phyloP scores from a whole-genome alignment of 139 green algal genomes.

The Mesotaenium endlicherianum region DNA sequence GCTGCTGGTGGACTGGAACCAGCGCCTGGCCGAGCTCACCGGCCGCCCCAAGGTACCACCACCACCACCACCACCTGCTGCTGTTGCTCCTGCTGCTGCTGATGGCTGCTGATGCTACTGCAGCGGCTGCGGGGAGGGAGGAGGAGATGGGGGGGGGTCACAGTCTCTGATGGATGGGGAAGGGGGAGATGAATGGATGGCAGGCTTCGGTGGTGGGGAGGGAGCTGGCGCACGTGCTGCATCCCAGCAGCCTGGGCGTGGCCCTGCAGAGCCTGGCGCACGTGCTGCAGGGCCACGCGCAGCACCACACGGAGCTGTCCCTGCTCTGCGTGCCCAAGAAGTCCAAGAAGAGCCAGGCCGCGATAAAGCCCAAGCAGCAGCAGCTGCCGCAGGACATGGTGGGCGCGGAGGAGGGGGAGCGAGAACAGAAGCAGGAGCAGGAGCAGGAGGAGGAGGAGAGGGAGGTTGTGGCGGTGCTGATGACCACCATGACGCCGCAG shows the following conservation, averaged over 20 bases:
- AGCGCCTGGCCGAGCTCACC: slow-evolving; percentile 26
- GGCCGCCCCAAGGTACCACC: slow-evolving; percentile 12
- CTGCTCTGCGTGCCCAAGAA: slow-evolving; percentile 11
- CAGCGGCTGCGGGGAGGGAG: too few relatives aligned
- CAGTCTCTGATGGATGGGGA: background rate
- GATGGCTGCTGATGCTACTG: too few relatives aligned
- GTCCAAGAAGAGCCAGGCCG: background rate
- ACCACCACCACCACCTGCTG: background rate
- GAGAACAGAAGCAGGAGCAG: background rate
- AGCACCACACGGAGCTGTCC: slow-evolving; percentile 23
- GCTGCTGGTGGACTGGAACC: slow-evolving; percentile 20
- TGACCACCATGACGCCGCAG: slow-evolving; percentile 25
- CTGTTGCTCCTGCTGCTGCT: too few relatives aligned
- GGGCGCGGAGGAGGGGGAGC: background rate
- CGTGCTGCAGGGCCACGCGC: slow-evolving; percentile 4
- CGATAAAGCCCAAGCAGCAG: background rate
- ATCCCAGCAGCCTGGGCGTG: background rate
- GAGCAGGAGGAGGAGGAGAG: background rate
- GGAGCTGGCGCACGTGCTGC: background rate
- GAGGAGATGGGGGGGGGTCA: too few relatives aligned
- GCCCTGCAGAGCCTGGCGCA: background rate
- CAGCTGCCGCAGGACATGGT: background rate
- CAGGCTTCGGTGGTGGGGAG: slow-evolving; percentile 34
- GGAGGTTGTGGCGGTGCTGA: slow-evolving; percentile 22
- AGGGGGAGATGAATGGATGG: too few relatives aligned